Conservation (phyloP, 495 filamentous ascomycete genomes). For the Penicillium ucsense region DNA sequence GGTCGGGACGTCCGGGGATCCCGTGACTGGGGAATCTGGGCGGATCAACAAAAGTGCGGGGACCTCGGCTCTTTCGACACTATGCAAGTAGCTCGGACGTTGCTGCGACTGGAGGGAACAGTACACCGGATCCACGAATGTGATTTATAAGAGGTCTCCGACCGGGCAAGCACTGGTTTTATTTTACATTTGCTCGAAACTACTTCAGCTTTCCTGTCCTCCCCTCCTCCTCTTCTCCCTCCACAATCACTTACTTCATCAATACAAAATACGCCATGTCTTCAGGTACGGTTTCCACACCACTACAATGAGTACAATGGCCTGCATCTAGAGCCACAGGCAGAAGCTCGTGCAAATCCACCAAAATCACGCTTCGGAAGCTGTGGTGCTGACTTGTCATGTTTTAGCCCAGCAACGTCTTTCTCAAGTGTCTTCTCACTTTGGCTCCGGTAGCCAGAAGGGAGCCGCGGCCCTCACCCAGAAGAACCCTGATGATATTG, state of each 20-base stretch:
- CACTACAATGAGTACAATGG: neutral
- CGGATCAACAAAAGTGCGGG: slow-evolving; percentile 30
- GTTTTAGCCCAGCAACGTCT: slow-evolving; percentile 50
- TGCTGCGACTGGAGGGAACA: slow-evolving; percentile 26
- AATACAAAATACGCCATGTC: slow-evolving; percentile 28
- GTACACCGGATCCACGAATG: slow-evolving; percentile 14
- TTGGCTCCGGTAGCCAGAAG: slow-evolving; percentile 34
- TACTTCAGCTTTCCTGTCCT: neutral
- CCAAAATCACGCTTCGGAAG: neutral
- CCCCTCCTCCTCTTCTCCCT: slow-evolving; percentile 2
- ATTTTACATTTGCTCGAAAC: no score
- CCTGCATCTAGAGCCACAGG: neutral
- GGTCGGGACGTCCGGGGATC: neutral
- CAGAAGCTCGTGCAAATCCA: neutral
- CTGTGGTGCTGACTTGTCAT: neutral
- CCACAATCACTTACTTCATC: slow-evolving; percentile 5
- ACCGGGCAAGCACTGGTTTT: no score
- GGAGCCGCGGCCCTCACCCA: slow-evolving; percentile 45
- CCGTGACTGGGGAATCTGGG: slow-evolving; percentile 16
- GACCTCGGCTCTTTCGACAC: slow-evolving; percentile 29
- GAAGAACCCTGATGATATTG: slow-evolving; percentile 68
- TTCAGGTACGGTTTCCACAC: slow-evolving; percentile 21
- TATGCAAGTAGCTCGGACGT: slow-evolving; percentile 8
- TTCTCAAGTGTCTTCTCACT: slow-evolving; percentile 53
- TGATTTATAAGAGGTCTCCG: slow-evolving; percentile 17